Evolutionary conservation across 2,329 filamentous ascomycete genomes (phyloP).

Genomic region (Capronia coronata): DNA sequence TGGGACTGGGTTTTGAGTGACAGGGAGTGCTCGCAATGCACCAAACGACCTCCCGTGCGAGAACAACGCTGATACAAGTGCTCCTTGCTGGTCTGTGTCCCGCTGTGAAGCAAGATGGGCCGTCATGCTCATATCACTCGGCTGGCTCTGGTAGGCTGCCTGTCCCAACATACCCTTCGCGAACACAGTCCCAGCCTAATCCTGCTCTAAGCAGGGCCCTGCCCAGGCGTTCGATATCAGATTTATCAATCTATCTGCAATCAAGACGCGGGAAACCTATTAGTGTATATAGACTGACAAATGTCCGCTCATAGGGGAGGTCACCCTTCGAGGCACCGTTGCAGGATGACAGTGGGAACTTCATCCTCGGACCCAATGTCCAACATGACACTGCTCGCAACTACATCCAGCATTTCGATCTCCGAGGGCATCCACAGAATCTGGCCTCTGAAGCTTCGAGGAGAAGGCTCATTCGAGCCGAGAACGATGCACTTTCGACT

Average conservation of each 20-base stretch:
- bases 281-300: slow-evolving; percentile 3
- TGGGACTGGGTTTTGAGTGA: background rate
- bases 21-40: background rate
- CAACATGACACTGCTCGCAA: slow-evolving; percentile 33
- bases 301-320: slow-evolving; percentile 19
- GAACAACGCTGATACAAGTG: background rate
- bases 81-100: background rate
- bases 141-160: slow-evolving; percentile 40
- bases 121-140: slow-evolving; percentile 42
- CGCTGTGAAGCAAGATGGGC: slow-evolving; percentile 34
- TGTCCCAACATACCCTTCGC: background rate
- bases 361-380: slow-evolving; percentile 24
- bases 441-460: slow-evolving; percentile 36
- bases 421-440: slow-evolving; percentile 44
- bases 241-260: background rate
- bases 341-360: slow-evolving; percentile 25
- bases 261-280: background rate
- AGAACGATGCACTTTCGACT: slow-evolving; percentile 46
- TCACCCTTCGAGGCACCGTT: slow-evolving; percentile 26
- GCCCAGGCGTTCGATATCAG: too few species aligned
- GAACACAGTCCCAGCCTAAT: background rate
- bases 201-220: too few species aligned
- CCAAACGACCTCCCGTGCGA: background rate
- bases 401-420: slow-evolving; percentile 46
- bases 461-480: slow-evolving; percentile 40